Evolutionary conservation across 2,329 filamentous ascomycete genomes (phyloP), one percentile per base, ranked within the genome.

Genomic region (Neoscytalidium dimidiatum): DNA sequence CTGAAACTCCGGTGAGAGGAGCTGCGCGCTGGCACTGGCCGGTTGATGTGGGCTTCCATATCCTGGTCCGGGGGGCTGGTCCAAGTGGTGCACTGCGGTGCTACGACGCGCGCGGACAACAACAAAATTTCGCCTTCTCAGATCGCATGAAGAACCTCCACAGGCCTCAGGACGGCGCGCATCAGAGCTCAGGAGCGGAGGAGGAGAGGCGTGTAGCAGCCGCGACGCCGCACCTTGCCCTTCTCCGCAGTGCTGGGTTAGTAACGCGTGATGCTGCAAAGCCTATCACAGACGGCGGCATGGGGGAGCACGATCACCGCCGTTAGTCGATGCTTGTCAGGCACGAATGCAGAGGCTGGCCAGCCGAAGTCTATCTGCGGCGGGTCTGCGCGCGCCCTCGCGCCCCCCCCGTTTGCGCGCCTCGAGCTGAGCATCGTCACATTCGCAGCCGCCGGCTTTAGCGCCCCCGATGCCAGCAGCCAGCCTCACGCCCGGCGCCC

Each of bases 1-100:
- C 56, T 60, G 56, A 60, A 60, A 60, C 56, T 60, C 56, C 56
- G 56, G 56, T 60, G 56, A 60, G 56, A 60, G 56, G 38, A 60
- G 56, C 56, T 46, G 56, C 56, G 56, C n/a, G 56, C 56, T 60
- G 56, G 56, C 56, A 60, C 28, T 41, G 56, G 56, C 56, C 56
- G 56, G 44, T 60, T 60, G 56, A 60, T 60, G 56, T 60, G 56
- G 56, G 56, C 56, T 46, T 60, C 56, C 56, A 60, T 58, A 58
- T 60, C 56, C 56, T 60, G 44, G 56, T 60, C 56, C 56, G 56
- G 56, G 56, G 56, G 56, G 56, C 56, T 46, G 56, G 56, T 38
- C 56, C 56, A 41, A 60, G 56, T 60, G 56, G 38, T 60, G 56
- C 56, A 31, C 56, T 60, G 56, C 56, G 21, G 35, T 57, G 35